Conservation (phyloP, 2,329 filamentous ascomycete species). For the Elsinoe ampelina region DNA sequence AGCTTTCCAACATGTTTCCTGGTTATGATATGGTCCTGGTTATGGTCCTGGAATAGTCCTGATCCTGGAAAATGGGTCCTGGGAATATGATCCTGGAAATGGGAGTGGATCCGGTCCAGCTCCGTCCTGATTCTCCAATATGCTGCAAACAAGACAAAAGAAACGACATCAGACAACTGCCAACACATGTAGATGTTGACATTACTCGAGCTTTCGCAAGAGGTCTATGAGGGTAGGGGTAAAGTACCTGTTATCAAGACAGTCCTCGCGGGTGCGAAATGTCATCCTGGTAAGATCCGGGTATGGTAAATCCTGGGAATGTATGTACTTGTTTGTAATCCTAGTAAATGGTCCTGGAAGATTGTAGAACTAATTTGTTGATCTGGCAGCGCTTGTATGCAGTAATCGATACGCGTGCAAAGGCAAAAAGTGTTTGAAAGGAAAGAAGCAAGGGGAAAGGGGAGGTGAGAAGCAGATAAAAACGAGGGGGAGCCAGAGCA, state of each 20-base stretch:
- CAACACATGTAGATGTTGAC: slow-evolving; percentile 13
- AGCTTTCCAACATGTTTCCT: not conserved
- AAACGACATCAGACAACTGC: slow-evolving; percentile 16
- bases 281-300: slow-evolving; percentile 27
- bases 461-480: not conserved
- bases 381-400: not conserved
- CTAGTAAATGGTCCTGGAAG: slow-evolving; percentile 8
- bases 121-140: slow-evolving; percentile 12
- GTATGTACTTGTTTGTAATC: slow-evolving; percentile 1
- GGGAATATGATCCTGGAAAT: not conserved
- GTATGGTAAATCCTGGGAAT: not conserved
- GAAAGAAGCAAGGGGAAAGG: not conserved
- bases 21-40: not conserved
- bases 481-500: not conserved
- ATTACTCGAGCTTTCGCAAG: slow-evolving; percentile 11
- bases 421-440: not conserved
- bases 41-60: not conserved
- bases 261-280: slow-evolving; percentile 29
- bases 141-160: slow-evolving; percentile 15
- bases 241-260: slow-evolving; percentile 30
- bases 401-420: not conserved
- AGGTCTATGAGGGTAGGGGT: slow-evolving; percentile 17
- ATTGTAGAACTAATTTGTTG: not conserved
- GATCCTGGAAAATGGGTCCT: not conserved
- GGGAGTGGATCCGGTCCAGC: slow-evolving; percentile 13